Evolutionary conservation across 805 yeast genomes (phyloP).

Genomic region (Cyberlindnera galapagoensis): DNA sequence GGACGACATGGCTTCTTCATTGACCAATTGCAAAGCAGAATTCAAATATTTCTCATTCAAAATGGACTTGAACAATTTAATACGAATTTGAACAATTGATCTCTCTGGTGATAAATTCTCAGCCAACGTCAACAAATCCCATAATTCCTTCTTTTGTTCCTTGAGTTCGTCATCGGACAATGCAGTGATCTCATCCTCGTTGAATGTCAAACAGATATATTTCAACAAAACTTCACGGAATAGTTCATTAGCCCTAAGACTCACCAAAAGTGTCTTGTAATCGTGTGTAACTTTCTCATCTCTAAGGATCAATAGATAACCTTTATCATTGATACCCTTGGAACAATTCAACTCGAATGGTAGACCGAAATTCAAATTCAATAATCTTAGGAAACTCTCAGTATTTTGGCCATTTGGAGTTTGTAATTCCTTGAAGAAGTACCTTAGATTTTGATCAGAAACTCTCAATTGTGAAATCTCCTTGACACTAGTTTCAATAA

Average conservation of each 20-base stretch:
- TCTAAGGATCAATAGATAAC: conserved; percentile 18
- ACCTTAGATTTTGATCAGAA: conserved; percentile 17
- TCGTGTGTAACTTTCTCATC: conserved; percentile 21
- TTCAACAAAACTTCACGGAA: conserved; percentile 22
- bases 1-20: conserved; percentile 7
- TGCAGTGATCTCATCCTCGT: conserved; percentile 8
- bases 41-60: conserved; percentile 24
- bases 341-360: conserved; percentile 17
- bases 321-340: conserved; percentile 21
- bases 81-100: conserved; percentile 23
- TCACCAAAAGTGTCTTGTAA: conserved; percentile 18
- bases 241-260: conserved; percentile 26
- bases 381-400: conserved; percentile 22
- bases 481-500: conserved; percentile 10
- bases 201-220: conserved; percentile 22
- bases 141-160: conserved; percentile 21
- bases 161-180: conserved; percentile 19
- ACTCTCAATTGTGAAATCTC: conserved; percentile 22
- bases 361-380: conserved; percentile 16
- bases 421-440: conserved; percentile 21
- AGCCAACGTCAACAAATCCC: conserved; percentile 19
- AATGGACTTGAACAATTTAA: conserved; percentile 24
- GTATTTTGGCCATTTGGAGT: conserved; percentile 9
- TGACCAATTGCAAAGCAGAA: conserved; percentile 13
- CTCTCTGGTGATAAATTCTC: conserved; percentile 22